A percentile compares a stretch with the other conserved stretches of the same genome.
Evolutionary conservation across 2,329 filamentous ascomycete genomes (phyloP).

Genomic region (Geosmithia putterillii): DNA sequence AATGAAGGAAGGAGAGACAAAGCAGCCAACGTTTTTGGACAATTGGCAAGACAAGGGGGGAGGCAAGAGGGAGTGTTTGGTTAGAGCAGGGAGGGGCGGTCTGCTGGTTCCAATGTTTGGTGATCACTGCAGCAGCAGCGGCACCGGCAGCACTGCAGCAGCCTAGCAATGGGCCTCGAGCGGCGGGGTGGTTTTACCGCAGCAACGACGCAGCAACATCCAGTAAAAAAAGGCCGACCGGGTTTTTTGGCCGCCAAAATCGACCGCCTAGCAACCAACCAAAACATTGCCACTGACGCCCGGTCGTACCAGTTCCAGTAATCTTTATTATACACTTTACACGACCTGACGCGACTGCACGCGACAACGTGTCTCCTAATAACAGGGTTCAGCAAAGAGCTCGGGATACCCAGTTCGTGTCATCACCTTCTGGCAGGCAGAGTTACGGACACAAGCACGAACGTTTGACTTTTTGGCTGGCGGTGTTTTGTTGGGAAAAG

Average conservation of each 20-base stretch:
- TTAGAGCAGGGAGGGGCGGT: background rate
- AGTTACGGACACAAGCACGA: too few relatives aligned
- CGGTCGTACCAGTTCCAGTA: background rate
- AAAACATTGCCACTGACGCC: background rate
- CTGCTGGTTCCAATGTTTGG: background rate
- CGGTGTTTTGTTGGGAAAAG: too few relatives aligned
- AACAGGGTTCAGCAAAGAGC: background rate
- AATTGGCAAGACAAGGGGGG: background rate
- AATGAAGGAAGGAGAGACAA: background rate
- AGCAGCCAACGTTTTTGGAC: background rate
- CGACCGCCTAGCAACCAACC: conserved; percentile 2
- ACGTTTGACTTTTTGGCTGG: too few relatives aligned
- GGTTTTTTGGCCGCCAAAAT: too few relatives aligned
- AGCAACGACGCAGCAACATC: conserved; percentile 12
- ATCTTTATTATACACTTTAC: conserved; percentile 17
- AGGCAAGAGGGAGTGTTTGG: too few relatives aligned
- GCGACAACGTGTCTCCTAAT: conserved; percentile 1
- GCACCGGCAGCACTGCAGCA: conserved; percentile 16
- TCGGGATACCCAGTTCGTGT: background rate
- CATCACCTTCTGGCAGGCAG: background rate
- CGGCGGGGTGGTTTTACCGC: conserved; percentile 12
- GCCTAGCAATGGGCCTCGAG: conserved; percentile 5
- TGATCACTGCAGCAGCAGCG: background rate
- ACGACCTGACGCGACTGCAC: conserved; percentile 13
- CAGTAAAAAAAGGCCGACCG: too few relatives aligned